A percentile compares a stretch with the other conserved stretches of the same genome.
Evolutionary conservation across 176 grass and related monocot species (phyloP).

Genomic region (Oryza longistaminata): DNA sequence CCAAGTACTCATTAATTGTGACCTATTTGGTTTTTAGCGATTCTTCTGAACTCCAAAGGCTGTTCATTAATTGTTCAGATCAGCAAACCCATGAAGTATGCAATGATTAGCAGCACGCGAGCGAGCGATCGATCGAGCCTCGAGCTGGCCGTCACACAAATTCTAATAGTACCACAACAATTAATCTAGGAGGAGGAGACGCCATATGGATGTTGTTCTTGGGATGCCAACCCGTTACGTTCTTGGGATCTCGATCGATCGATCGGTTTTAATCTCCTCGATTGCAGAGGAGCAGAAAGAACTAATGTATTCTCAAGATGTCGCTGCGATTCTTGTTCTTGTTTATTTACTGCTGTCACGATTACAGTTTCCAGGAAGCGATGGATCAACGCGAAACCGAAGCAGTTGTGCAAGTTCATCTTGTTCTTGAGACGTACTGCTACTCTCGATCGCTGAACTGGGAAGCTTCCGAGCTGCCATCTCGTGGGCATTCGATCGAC

Average conservation of each 20-base stretch:
- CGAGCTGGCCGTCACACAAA: not conserved
- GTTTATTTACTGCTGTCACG: slow-evolving; percentile 15
- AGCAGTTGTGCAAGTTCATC: not conserved
- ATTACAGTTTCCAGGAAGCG: slow-evolving; percentile 31
- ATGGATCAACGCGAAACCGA: not conserved
- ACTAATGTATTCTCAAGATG: slow-evolving; percentile 17
- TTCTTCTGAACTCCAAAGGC: not conserved
- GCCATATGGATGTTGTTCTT: slow-evolving; percentile 45
- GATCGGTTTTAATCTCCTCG: slow-evolving; percentile 24
- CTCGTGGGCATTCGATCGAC: slow-evolving; percentile 29
- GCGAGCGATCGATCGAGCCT: not conserved
- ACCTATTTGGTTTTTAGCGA: not conserved
- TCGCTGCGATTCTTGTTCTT: not conserved
- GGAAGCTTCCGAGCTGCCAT: slow-evolving; percentile 57
- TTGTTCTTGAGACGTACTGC: slow-evolving; percentile 5
- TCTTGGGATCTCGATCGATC: slow-evolving; percentile 40
- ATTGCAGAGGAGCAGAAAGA: not conserved
- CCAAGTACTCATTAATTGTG: no score
- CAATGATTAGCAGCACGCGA: not conserved
- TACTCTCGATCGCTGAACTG: slow-evolving; percentile 11
- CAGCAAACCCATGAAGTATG: not conserved
- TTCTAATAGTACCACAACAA: not conserved
- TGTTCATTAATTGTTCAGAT: not conserved
- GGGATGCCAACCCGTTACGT: not conserved
- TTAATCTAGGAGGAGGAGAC: slow-evolving; percentile 30